Evolutionary conservation across 2,329 filamentous ascomycete genomes (phyloP).

Genomic region (Pseudodiploospora longispora): DNA sequence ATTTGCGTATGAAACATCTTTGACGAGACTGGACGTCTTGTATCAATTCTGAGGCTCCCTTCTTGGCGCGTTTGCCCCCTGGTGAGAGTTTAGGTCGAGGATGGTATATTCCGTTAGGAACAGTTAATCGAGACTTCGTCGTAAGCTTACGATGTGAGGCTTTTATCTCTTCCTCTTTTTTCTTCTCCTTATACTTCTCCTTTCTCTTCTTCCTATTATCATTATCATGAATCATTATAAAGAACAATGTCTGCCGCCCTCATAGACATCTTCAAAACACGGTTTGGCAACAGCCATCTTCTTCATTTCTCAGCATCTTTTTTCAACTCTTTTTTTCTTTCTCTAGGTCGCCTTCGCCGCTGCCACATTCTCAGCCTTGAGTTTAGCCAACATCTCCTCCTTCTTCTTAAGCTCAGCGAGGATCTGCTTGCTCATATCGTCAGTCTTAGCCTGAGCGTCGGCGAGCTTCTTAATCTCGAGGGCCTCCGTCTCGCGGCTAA

Average conservation of each 20-base stretch:
- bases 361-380: constrained; percentile 53
- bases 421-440: constrained; percentile 50
- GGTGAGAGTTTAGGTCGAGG: too few species aligned
- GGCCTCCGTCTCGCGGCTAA: constrained; percentile 62
- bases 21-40: too few species aligned
- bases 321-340: not conserved
- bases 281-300: too few species aligned
- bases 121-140: too few species aligned
- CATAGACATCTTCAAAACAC: too few species aligned
- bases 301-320: too few species aligned
- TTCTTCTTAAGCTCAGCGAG: constrained; percentile 55
- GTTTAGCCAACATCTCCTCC: constrained; percentile 50
- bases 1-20: too few species aligned
- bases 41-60: too few species aligned
- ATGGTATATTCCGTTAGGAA: too few species aligned
- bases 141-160: too few species aligned
- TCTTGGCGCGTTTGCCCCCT: too few species aligned
- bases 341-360: constrained; percentile 29
- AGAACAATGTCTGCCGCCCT: not conserved
- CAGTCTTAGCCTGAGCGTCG: constrained; percentile 57
- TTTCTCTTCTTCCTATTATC: not conserved
- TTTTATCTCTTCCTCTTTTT: not conserved
- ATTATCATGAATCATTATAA: not conserved
- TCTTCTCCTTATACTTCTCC: not conserved
- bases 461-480: constrained; percentile 52